phyloP scores from a whole-genome alignment of 495 filamentous ascomycete species.

The Elaphomyces granulatus region DNA sequence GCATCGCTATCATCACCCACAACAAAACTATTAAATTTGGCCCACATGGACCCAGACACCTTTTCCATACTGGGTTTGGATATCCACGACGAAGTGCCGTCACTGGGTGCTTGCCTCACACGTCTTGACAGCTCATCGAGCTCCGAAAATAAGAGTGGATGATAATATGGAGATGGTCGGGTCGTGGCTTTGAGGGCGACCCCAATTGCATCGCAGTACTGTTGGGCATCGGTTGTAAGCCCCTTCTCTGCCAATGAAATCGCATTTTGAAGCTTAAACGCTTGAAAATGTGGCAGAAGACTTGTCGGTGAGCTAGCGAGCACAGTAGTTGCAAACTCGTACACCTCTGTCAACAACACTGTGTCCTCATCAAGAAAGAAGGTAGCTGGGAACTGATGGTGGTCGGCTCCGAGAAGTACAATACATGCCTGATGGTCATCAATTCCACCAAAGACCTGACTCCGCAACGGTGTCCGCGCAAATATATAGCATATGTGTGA shows the following conservation, averaged over 20 bases:
- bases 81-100: constrained; percentile 60
- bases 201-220: constrained; percentile 79
- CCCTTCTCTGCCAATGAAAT: constrained; percentile 72
- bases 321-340: constrained; percentile 70
- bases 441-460: constrained; percentile 57
- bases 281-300: constrained; percentile 68
- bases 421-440: constrained; percentile 72
- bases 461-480: constrained; percentile 26
- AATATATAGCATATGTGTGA: constrained; percentile 80
- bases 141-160: constrained; percentile 52
- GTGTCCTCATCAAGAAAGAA: constrained; percentile 68
- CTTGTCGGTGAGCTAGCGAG: constrained; percentile 40
- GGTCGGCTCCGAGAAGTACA: constrained; percentile 72
- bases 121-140: constrained; percentile 76
- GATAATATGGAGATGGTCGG: constrained; percentile 69
- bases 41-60: constrained; percentile 75
- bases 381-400: constrained; percentile 46
- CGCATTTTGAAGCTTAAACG: constrained; percentile 82
- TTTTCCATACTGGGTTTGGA: constrained; percentile 90
- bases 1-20: constrained; percentile 71
- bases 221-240: constrained; percentile 63
- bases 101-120: constrained; percentile 68
- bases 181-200: constrained; percentile 70
- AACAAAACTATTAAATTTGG: constrained; percentile 87
- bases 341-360: constrained; percentile 79